Evolutionary conservation across 768 basidiomycete species (phyloP).

Genomic region (Brasilioporus rufonigricans): DNA sequence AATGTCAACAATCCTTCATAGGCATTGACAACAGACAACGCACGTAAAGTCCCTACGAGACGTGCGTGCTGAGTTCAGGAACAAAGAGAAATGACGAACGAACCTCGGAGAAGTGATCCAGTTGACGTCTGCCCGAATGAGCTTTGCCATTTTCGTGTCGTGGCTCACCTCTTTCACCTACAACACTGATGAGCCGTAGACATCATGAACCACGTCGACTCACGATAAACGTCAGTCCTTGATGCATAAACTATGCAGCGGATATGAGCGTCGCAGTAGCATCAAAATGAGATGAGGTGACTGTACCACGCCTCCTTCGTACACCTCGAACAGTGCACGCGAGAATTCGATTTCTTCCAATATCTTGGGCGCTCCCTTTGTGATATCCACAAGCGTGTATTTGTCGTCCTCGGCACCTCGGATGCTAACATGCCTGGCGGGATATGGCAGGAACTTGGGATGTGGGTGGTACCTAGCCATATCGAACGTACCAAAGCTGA

Average conservation of each 20-base stretch:
- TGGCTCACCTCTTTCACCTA: constrained; percentile 81
- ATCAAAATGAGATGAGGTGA: constrained; percentile 8
- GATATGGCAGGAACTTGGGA: constrained; percentile 75
- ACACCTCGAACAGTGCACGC: constrained; percentile 82
- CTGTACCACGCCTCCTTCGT: constrained; percentile 81
- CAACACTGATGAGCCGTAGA: constrained; percentile 1
- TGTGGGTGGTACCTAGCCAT: constrained; percentile 73
- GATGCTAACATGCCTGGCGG: constrained; percentile 69
- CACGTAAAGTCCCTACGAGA: constrained; percentile 69
- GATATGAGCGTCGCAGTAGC: constrained; percentile 1
- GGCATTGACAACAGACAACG: constrained; percentile 18
- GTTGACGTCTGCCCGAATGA: constrained; percentile 73
- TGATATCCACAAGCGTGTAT: constrained; percentile 71
- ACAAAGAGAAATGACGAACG: constrained; percentile 1
- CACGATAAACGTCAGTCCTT: constrained; percentile 79
- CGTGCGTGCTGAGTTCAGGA: not conserved
- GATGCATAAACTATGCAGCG: constrained; percentile 72
- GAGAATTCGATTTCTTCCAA: constrained; percentile 85
- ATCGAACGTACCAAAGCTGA: not conserved
- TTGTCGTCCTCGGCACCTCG: constrained; percentile 77
- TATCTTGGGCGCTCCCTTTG: constrained; percentile 39
- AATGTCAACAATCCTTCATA: not conserved
- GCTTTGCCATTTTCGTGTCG: constrained; percentile 68
- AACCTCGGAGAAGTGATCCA: constrained; percentile 78
- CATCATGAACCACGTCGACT: constrained; percentile 15